Conservation (phyloP, 2,329 filamentous ascomycete genomes). For the Zymoseptoria crescenta region DNA sequence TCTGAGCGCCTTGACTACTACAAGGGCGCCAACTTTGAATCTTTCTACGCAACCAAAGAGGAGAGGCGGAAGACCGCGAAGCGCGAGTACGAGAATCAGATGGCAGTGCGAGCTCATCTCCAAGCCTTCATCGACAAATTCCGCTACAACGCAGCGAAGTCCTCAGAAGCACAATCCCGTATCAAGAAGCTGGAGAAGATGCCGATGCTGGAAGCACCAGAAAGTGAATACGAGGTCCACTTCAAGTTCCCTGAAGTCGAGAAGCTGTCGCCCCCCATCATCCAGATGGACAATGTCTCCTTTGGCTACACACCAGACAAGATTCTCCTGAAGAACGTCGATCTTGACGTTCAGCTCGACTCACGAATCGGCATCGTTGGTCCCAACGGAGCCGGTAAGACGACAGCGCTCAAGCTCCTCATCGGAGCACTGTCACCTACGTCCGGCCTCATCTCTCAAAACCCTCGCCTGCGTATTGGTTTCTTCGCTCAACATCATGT, state of each 20-base stretch:
- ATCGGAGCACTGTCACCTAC: conserved; percentile 74
- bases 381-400: conserved; percentile 97
- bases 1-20: conserved; percentile 97
- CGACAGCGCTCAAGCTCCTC: conserved; percentile 94
- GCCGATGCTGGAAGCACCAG: conserved; percentile 82
- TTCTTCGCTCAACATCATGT: conserved; percentile 99
- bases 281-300: conserved; percentile 87
- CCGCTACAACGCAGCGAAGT: conserved; percentile 97
- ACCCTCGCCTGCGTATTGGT: conserved; percentile 81
- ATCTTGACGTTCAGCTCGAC: conserved; percentile 94
- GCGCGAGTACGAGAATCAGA: conserved; percentile 97
- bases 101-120: conserved; percentile 84
- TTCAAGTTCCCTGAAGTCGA: conserved; percentile 98
- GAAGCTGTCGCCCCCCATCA: conserved; percentile 93
- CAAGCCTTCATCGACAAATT: conserved; percentile 99
- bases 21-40: conserved; percentile 90
- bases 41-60: conserved; percentile 95
- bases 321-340: conserved; percentile 73
- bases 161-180: conserved; percentile 92
- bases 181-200: conserved; percentile 99
- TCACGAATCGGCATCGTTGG: conserved; percentile 98
- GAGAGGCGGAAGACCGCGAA: conserved; percentile 94
- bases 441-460: conserved; percentile 74
- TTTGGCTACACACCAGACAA: conserved; percentile 83
- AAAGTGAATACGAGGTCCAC: conserved; percentile 89